Conservation (phyloP, 2,329 filamentous ascomycete species). For the Aureobasidium sp. region DNA sequence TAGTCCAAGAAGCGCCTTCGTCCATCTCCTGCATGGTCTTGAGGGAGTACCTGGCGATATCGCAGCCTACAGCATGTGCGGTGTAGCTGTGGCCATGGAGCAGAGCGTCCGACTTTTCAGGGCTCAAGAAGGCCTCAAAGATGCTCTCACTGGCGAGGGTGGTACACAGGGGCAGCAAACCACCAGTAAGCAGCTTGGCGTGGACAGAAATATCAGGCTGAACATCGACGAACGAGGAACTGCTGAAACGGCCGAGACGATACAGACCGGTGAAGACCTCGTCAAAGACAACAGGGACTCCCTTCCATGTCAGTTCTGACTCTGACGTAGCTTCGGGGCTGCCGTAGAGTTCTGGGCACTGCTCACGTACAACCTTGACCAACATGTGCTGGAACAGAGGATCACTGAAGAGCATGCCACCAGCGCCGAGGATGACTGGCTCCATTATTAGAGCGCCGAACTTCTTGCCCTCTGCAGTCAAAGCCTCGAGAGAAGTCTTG, state of each 20-base stretch:
- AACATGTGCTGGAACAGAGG: conserved; percentile 73
- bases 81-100: conserved; percentile 85
- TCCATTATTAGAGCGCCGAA: conserved; percentile 77
- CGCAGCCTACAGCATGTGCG: conserved; percentile 73
- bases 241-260: conserved; percentile 65
- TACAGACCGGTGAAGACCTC: conserved; percentile 85
- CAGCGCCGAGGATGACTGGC: conserved; percentile 71
- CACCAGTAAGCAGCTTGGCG: conserved; percentile 77
- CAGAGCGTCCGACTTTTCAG: conserved; percentile 70
- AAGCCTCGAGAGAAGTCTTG: conserved; percentile 42
- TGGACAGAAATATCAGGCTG: conserved; percentile 72
- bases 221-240: conserved; percentile 61
- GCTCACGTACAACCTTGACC: conserved; percentile 55
- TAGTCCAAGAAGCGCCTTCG: conserved; percentile 48
- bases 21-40: conserved; percentile 55
- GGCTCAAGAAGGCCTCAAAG: conserved; percentile 63
- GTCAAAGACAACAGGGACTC: conserved; percentile 73
- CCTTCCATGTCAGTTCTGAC: conserved; percentile 50
- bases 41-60: conserved; percentile 65
- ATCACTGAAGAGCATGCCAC: conserved; percentile 77
- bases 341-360: conserved; percentile 13
- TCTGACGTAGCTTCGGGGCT: neutral
- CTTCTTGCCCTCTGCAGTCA: conserved; percentile 53
- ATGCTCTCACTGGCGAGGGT: conserved; percentile 69
- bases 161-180: conserved; percentile 67